Evolutionary conservation across 2,329 filamentous ascomycete genomes (phyloP).

Genomic region (Pyricularia grisea): DNA sequence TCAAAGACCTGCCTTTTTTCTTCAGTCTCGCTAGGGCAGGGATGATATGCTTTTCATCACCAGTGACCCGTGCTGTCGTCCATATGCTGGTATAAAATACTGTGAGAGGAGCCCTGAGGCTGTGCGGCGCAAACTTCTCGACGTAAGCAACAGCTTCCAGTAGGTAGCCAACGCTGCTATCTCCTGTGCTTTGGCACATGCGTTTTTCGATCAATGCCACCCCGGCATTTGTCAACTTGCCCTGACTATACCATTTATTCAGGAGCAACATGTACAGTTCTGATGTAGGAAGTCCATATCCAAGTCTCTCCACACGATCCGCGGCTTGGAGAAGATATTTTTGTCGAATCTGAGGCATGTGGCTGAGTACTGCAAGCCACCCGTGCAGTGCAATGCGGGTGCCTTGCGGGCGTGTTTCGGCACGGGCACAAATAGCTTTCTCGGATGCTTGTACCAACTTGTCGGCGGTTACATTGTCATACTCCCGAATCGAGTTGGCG

Average conservation of each 20-base stretch:
- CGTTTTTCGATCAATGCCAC: background rate
- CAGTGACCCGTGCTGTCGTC: background rate
- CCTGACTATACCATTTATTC: background rate
- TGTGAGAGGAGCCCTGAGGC: background rate
- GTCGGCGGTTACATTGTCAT: background rate
- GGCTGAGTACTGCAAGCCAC: slow-evolving; percentile 12
- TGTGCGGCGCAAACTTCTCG: background rate
- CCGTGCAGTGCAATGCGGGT: background rate
- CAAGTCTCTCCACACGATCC: background rate
- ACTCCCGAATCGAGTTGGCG: background rate
- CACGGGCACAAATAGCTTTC: background rate
- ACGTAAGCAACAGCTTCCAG: background rate
- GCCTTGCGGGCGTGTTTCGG: background rate
- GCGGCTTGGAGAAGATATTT: slow-evolving; percentile 5
- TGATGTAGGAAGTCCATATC: background rate
- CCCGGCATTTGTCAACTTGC: background rate
- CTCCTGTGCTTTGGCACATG: background rate
- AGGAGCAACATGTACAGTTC: background rate
- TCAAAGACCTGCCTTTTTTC: background rate
- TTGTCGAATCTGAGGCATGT: slow-evolving; percentile 12
- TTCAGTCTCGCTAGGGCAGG: background rate
- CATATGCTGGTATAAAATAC: background rate
- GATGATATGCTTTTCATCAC: background rate
- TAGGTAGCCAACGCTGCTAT: background rate
- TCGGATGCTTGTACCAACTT: background rate